These are phyloP conservation scores for Geranium brycei DNA, from an alignment of 345 rosid genomes.

Conservation along the genomic window DNA sequence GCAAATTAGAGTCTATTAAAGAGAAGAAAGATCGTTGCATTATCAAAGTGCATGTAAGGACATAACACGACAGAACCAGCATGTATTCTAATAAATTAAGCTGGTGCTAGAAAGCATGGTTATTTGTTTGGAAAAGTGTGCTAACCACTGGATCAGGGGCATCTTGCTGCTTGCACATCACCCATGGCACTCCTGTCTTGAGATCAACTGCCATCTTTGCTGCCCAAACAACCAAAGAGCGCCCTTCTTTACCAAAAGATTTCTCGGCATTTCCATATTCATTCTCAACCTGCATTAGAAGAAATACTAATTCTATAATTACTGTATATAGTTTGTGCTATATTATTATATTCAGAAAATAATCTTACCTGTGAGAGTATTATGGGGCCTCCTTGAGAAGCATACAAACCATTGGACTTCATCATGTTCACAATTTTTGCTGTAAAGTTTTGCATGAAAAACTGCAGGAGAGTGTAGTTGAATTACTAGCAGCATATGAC, in stretches of 20 bases:
- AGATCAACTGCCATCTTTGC: conserved; percentile 65
- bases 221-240: conserved; percentile 57
- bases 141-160: conserved; percentile 88
- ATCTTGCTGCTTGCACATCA: conserved; percentile 81
- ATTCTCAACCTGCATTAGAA: conserved; percentile 52
- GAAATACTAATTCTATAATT: not conserved
- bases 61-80: too few species aligned
- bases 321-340: not conserved
- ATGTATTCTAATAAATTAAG: too few species aligned
- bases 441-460: conserved; percentile 58
- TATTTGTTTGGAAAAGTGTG: not conserved
- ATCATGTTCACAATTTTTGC: conserved; percentile 56
- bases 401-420: conserved; percentile 65
- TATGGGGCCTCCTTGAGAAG: conserved; percentile 94
- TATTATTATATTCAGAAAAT: not conserved
- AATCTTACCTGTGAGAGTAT: conserved; percentile 66
- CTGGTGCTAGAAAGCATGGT: not conserved
- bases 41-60: not conserved
- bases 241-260: conserved; percentile 45
- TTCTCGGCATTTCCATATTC: conserved; percentile 55
- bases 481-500: too few species aligned
- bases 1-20: not conserved
- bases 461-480: conserved; percentile 14
- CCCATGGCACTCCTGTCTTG: conserved; percentile 86
- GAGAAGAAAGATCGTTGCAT: not conserved